phyloP scores from a whole-genome alignment of 179 eudicot species.

The Monotropa hypopitys region DNA sequence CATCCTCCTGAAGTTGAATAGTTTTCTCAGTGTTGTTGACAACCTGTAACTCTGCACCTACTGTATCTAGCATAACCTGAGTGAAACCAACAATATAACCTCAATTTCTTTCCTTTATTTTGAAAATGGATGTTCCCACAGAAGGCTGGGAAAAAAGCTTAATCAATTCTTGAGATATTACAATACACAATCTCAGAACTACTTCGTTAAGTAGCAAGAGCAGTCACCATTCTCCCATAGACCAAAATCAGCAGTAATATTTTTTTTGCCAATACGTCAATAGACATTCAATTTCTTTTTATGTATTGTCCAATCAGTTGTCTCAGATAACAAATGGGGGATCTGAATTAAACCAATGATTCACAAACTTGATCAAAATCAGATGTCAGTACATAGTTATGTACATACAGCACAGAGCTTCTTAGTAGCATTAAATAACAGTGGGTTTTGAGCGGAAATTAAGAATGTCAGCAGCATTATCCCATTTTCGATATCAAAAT shows the following conservation, averaged over 20 bases:
- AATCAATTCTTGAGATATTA: no score
- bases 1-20: slow-evolving; percentile 53
- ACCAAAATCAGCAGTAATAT: neutral
- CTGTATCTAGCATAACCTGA: slow-evolving; percentile 98
- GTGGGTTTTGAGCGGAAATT: neutral
- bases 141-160: no score
- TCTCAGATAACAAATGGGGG: neutral
- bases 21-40: slow-evolving; percentile 49
- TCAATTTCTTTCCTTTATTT: no score
- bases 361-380: neutral
- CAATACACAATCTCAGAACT: no score
- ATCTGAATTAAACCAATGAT: neutral
- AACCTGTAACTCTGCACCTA: slow-evolving; percentile 81
- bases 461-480: neutral
- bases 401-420: slow-evolving; percentile 83
- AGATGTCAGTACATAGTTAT: no score
- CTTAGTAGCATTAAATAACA: no score
- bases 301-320: neutral
- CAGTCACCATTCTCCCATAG: no score
- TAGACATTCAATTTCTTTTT: neutral
- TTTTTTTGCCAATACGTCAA: no score
- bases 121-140: no score
- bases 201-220: no score
- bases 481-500: neutral
- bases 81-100: no score